These are phyloP conservation scores for Vitis hybrid DNA, from an alignment of 177 flowering plant genomes.

Conservation along the genomic window DNA sequence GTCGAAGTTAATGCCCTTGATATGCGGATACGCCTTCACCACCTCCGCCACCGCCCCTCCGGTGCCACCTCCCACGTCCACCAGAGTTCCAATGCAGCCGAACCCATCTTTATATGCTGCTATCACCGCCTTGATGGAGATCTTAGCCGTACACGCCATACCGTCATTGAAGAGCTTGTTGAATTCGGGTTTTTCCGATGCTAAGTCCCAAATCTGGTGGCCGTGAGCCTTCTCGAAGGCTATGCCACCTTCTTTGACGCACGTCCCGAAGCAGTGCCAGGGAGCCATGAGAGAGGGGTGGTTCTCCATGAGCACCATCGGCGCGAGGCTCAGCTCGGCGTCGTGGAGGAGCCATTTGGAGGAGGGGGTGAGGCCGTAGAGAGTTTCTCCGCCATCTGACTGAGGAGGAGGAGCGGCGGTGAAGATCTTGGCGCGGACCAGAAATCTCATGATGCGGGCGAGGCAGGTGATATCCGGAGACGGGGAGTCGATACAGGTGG, in stretches of 20 bases:
- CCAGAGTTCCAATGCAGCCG: constrained; percentile 16
- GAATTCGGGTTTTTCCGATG: constrained; percentile 22
- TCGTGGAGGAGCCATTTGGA: constrained; percentile 22
- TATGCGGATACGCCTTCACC: constrained; percentile 26
- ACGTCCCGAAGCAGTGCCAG: constrained; percentile 23
- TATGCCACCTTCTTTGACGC: constrained; percentile 34
- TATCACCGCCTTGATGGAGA: constrained; percentile 16
- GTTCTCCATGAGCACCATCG: constrained; percentile 23
- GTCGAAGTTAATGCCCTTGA: constrained; percentile 39
- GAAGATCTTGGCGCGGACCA: constrained; percentile 34
- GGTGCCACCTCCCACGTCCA: constrained; percentile 52
- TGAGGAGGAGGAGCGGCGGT: background rate
- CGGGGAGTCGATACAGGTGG: constrained; percentile 12
- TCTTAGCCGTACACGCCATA: constrained; percentile 27
- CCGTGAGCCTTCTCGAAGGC: constrained; percentile 32
- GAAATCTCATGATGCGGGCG: constrained; percentile 32
- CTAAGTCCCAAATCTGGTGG: constrained; percentile 24
- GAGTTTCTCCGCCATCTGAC: constrained; percentile 18
- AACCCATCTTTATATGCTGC: constrained; percentile 27
- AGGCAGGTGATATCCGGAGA: constrained; percentile 24
- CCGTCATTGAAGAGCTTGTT: constrained; percentile 27
- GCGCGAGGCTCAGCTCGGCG: constrained; percentile 21
- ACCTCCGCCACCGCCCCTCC: constrained; percentile 28
- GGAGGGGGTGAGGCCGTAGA: constrained; percentile 24
- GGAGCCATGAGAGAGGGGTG: constrained; percentile 13